phyloP scores from a whole-genome alignment of 345 rosid genomes.

The Leavenworthia alabamica region DNA sequence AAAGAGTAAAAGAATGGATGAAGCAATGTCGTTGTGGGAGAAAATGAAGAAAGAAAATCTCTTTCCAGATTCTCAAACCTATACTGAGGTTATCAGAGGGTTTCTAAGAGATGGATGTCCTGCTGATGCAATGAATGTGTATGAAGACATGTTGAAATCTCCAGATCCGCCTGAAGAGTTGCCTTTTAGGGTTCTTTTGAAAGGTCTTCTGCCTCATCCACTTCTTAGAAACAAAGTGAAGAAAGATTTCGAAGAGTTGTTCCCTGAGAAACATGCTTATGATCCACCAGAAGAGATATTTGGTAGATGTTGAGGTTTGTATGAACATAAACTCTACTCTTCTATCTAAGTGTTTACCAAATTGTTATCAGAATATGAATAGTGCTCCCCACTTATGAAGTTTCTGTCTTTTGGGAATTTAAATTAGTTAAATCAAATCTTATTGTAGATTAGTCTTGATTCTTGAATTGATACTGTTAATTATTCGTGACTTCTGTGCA shows the following conservation, averaged over 20 bases:
- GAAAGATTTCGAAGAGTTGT: constrained; percentile 86
- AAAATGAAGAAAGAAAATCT: constrained; percentile 64
- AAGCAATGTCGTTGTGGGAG: constrained; percentile 71
- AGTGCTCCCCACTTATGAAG: neutral
- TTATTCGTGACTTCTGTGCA: neutral
- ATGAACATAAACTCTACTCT: neutral
- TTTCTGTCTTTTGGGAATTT: constrained; percentile 1
- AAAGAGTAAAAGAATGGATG: constrained; percentile 65
- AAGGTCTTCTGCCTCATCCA: constrained; percentile 85
- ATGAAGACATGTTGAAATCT: constrained; percentile 86
- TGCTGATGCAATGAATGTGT: constrained; percentile 87
- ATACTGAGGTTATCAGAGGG: constrained; percentile 81
- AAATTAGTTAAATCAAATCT: neutral
- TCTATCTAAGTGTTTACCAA: neutral
- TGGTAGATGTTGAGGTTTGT: constrained; percentile 51
- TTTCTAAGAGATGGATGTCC: constrained; percentile 79
- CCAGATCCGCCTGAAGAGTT: constrained; percentile 89
- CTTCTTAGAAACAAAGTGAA: constrained; percentile 84
- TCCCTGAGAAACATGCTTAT: constrained; percentile 80
- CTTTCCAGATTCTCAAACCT: constrained; percentile 84
- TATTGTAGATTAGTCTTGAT: neutral
- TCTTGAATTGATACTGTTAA: constrained; percentile 1
- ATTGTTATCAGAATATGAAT: neutral
- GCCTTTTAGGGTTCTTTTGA: constrained; percentile 82
- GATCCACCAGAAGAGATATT: constrained; percentile 94